Conservation (phyloP, 169 alveolate genomes). For the Pseudocohnilembus persalinus region DNA sequence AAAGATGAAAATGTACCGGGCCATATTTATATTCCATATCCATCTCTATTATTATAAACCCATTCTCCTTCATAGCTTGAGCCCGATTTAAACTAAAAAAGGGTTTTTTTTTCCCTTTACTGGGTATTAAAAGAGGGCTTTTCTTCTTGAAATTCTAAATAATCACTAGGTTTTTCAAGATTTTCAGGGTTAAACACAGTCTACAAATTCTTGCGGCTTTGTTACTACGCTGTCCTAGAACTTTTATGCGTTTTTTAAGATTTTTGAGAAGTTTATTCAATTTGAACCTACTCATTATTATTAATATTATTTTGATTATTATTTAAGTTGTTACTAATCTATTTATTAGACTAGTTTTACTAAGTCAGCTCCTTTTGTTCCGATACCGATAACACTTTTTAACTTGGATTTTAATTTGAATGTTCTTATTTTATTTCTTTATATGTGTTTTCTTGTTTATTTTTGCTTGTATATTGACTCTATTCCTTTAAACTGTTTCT, state of each 20-base stretch:
- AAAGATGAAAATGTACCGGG: neutral
- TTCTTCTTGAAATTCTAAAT: neutral
- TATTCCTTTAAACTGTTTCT: too few relatives aligned
- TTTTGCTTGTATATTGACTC: too few relatives aligned
- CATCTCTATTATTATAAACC: conserved; percentile 14
- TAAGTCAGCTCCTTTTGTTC: too few relatives aligned
- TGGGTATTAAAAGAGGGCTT: neutral
- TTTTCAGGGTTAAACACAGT: neutral
- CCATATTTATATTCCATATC: neutral
- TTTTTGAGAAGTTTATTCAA: neutral
- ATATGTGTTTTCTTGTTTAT: too few relatives aligned
- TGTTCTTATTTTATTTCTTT: too few relatives aligned
- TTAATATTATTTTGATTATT: neutral
- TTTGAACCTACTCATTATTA: neutral
- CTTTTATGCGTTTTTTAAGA: neutral
- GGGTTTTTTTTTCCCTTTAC: conserved; percentile 46
- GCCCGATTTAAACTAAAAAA: conserved; percentile 40
- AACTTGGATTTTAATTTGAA: too few relatives aligned
- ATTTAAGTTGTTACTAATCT: neutral
- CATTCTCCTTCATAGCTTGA: conserved; percentile 52
- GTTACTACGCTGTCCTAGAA: neutral
- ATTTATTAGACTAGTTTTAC: too few relatives aligned
- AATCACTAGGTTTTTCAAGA: neutral
- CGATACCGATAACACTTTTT: too few relatives aligned
- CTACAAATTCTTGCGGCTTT: neutral